Evolutionary conservation across 169 alveolate species (phyloP), one percentile per base, ranked within the genome.

Genomic region (Toxoplasma gondii): DNA sequence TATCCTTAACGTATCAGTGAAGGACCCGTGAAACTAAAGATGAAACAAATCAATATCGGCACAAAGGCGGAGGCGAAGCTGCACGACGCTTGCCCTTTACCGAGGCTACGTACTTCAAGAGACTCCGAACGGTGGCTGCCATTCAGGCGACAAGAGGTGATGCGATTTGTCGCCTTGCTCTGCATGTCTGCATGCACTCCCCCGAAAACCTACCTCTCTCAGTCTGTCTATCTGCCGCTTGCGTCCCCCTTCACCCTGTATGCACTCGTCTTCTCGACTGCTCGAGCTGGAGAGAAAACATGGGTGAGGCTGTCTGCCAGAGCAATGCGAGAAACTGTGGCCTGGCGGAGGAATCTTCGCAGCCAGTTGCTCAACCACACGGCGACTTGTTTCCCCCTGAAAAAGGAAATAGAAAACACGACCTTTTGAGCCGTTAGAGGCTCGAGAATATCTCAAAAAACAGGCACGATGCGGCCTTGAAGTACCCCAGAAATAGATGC

Each of bases 331-430:
- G 86, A 78, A 38, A 31, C 24, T 19, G 29, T 19, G 86, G 45
- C 31, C 49, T n/a, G 64, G 67, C 67, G 90, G 90, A 4, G 90
- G 90, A 17, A 82, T 43, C 64, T 82, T 82, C 38, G 53, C 69
- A 1, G 67, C 90, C 67, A 39, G 38, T n/a, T 82, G 90, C 64
- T 82, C 90, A 34, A 82, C 67, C 27, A 82, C 64, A 5, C 90
- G n/a, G 54, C 41, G 53, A 39, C 67, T 82, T 38, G 69, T 36
- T 31, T 82, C 90, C 34, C 53, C 90, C 90, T 82, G 64, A 22
- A 39, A 24, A 82, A 43, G 67, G 34, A 22, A 7, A 19, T 9
- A 7, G 34, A 12, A 22, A 31, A 69, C 78, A 64, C 17, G 78
- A 64, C n/a, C n/a, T n/a, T n/a, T n/a, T n/a, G n/a, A n/a, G n/a